Percentiles rank a stretch among this genome's conserved stretches.
Evolutionary conservation across 1,284 basidiomycete species (phyloP).

Genomic region (Rhodotorula sp.): DNA sequence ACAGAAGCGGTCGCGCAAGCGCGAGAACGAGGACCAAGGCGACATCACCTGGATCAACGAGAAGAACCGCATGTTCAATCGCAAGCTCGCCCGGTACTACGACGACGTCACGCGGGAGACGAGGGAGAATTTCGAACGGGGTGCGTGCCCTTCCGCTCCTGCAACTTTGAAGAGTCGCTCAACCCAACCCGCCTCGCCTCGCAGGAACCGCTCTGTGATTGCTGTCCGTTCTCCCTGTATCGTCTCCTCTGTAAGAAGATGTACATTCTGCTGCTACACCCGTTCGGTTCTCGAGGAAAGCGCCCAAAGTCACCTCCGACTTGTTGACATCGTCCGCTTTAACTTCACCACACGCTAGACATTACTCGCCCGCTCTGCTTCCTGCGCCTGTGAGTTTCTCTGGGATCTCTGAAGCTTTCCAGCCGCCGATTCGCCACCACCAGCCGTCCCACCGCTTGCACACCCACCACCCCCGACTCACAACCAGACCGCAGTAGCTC

Average conservation of each 20-base stretch:
- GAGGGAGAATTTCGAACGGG: constrained; percentile 90
- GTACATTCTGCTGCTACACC: neutral
- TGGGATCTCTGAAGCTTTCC: too few species aligned
- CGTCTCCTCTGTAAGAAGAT: neutral
- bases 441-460: too few species aligned
- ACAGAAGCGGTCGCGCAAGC: constrained; percentile 79
- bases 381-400: too few species aligned
- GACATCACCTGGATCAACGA: constrained; percentile 99
- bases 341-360: too few species aligned
- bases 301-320: too few species aligned
- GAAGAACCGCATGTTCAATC: constrained; percentile 97
- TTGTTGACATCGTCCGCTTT: too few species aligned
- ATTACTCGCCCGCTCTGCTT: too few species aligned
- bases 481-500: neutral
- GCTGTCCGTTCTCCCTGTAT: neutral
- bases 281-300: neutral
- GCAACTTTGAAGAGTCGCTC: neutral
- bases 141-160: constrained; percentile 55
- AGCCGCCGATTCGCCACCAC: too few species aligned
- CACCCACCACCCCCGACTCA: too few species aligned
- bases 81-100: constrained; percentile 96
- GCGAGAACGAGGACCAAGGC: constrained; percentile 83
- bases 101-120: constrained; percentile 80
- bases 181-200: too few species aligned
- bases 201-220: constrained; percentile 6